These are phyloP conservation scores for Amanita fuliginea DNA, from an alignment of 768 basidiomycete genomes.

Conservation along the genomic window DNA sequence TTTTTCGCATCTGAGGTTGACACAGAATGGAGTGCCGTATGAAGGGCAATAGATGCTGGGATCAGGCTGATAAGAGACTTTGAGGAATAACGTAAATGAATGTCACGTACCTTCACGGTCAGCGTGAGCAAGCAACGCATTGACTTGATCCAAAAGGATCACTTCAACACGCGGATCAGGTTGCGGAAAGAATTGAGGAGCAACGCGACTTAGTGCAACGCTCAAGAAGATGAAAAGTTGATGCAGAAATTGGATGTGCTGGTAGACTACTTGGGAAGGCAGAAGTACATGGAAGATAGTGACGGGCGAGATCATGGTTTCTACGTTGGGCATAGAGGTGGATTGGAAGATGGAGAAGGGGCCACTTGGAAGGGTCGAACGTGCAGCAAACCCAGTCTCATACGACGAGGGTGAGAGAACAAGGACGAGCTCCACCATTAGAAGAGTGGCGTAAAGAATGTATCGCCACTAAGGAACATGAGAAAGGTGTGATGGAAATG, in stretches of 20 bases:
- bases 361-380: slow-evolving; percentile 12
- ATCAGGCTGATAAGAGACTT: neutral
- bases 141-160: slow-evolving; percentile 33
- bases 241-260: slow-evolving; percentile 70
- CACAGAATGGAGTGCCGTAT: slow-evolving; percentile 44
- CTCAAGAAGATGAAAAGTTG: slow-evolving; percentile 67
- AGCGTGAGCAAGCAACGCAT: slow-evolving; percentile 27
- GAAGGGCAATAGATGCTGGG: slow-evolving; percentile 27
- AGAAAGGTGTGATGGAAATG: neutral
- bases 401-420: slow-evolving; percentile 47
- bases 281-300: slow-evolving; percentile 28
- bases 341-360: slow-evolving; percentile 8
- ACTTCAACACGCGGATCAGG: slow-evolving; percentile 23
- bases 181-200: slow-evolving; percentile 51
- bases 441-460: slow-evolving; percentile 50
- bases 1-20: slow-evolving; percentile 14
- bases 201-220: slow-evolving; percentile 60
- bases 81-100: neutral
- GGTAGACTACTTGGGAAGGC: slow-evolving; percentile 59
- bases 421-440: slow-evolving; percentile 54
- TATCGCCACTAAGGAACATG: slow-evolving; percentile 58
- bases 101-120: slow-evolving; percentile 42
- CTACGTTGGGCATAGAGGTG: slow-evolving; percentile 11
- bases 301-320: slow-evolving; percentile 10
- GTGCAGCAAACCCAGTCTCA: slow-evolving; percentile 25